Evolutionary conservation across 1,284 basidiomycete genomes (phyloP).

Genomic region (Apiotrichum gracile): DNA sequence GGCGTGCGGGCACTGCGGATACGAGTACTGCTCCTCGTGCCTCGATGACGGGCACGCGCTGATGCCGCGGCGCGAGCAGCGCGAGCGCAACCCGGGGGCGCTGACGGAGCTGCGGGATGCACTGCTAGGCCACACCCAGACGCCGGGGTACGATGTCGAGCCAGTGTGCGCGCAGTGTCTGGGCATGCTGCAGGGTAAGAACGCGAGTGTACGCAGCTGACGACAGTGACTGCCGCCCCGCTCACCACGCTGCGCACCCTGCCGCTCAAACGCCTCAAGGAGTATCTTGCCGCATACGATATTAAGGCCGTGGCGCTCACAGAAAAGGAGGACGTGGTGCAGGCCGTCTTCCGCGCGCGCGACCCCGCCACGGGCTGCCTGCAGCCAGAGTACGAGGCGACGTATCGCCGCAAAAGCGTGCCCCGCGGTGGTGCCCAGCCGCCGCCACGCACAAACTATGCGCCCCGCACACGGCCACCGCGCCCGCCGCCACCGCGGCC

Average conservation of each 20-base stretch:
- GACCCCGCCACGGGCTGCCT: constrained; percentile 39
- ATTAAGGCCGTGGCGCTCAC: constrained; percentile 35
- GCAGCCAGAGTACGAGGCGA: constrained; percentile 41
- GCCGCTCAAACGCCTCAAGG: constrained; percentile 44
- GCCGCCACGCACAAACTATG: not conserved
- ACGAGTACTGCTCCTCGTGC: constrained; percentile 42
- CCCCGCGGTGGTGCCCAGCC: constrained; percentile 18
- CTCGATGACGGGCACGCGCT: constrained; percentile 43
- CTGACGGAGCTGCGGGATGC: constrained; percentile 25
- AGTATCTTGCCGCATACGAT: constrained; percentile 43
- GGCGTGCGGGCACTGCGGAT: constrained; percentile 44
- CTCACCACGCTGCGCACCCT: constrained; percentile 32
- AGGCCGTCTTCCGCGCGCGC: constrained; percentile 36
- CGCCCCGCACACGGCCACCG: constrained; percentile 9
- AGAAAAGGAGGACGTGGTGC: constrained; percentile 45
- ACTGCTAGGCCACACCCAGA: constrained; percentile 15
- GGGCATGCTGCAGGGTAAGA: constrained; percentile 44
- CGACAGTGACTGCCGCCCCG: constrained; percentile 38
- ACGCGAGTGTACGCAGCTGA: constrained; percentile 1
- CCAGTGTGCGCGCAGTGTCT: constrained; percentile 41
- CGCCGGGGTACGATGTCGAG: constrained; percentile 41
- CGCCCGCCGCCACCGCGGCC: constrained; percentile 1
- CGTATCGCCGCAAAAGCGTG: constrained; percentile 39
- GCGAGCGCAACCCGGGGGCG: constrained; percentile 1
- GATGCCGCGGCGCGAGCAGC: constrained; percentile 35